Base-by-base conservation (phyloP, 306 rosid genomes). In the Malus fusca region DNA sequence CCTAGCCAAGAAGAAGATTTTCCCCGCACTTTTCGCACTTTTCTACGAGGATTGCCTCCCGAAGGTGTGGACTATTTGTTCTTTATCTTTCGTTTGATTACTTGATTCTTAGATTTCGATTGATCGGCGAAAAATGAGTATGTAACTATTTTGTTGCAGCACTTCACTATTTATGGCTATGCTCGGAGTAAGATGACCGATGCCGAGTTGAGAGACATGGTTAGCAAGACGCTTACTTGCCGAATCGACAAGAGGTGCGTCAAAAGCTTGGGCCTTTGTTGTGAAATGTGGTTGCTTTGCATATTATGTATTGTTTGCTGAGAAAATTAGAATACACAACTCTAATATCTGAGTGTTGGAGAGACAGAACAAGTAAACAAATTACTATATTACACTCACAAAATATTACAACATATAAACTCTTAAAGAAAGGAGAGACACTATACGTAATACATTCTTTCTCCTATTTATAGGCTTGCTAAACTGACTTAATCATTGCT, bases 141-240 rank as follows among this genome's bases (percentile, higher is more conserved):
- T 8, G 55, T 43, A 56, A 5, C 30, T 6, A 63, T 15, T 35
- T 56, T 67, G 80, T 58, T 67, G 79, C 88, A 93, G 98, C 91
- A 93, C 63, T 93, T 93, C 56, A 89, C 95, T 42, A 78, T 93
- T 66, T 93, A 6, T 75, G 98, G 98, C 67, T 93, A 90, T 82
- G 93, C 96, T 46, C 89, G 98, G 69, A 93, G 98, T 84, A 90
- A 90, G 96, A 90, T 93, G 98, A 90, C 89, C 5, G 95, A 93
- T 85, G 89, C 83, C 9, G 98, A 93, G 66, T 87, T 93, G 51
- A 88, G 96, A 80, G 84, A 72, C 71, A 90, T 89, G 98, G 98
- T 93, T 72, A 90, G 98, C 90, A 89, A 84, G 89, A 93, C 98
- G 25, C 94, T 93, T 52, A 93, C 98, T 56, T 93, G 98, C 82